phyloP scores from a whole-genome alignment of 1,284 basidiomycete species.

The Mycocalia duriaeana region DNA sequence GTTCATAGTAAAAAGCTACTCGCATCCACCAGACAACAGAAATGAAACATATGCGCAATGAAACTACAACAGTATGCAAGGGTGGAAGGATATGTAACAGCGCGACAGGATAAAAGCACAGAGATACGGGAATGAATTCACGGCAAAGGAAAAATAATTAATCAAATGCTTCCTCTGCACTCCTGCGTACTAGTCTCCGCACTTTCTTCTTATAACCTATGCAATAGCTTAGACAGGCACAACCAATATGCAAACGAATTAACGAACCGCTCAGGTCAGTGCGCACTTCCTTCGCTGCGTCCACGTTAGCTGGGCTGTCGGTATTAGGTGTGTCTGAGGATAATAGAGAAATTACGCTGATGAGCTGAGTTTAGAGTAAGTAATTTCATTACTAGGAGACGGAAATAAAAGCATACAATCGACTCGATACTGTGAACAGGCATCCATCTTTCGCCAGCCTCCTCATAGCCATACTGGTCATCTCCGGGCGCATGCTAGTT shows the following conservation, averaged over 20 bases:
- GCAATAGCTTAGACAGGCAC: neutral
- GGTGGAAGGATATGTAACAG: too few species aligned
- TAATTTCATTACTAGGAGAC: conserved; percentile 4
- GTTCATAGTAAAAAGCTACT: too few species aligned
- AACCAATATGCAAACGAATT: conserved; percentile 1
- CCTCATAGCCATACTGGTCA: conserved; percentile 97
- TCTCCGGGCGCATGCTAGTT: conserved; percentile 91
- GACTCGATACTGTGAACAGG: conserved; percentile 97
- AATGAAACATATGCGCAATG: too few species aligned
- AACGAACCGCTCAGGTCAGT: conserved; percentile 62
- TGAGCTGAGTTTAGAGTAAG: conserved; percentile 50
- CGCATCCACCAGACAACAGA: too few species aligned
- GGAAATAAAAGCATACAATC: conserved; percentile 65
- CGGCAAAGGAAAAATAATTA: conserved; percentile 27
- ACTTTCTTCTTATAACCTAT: conserved; percentile 90
- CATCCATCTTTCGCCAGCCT: conserved; percentile 95
- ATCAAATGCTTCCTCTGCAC: conserved; percentile 84
- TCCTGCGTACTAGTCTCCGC: conserved; percentile 75
- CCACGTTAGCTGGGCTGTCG: conserved; percentile 96
- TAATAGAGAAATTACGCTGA: conserved; percentile 94
- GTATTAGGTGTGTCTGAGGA: conserved; percentile 90
- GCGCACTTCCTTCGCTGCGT: conserved; percentile 89
- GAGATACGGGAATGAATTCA: too few species aligned
- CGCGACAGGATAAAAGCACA: too few species aligned
- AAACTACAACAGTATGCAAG: too few species aligned